A percentile compares a stretch with the other conserved stretches of the same genome.
Conservation (phyloP, 1,139 yeast genomes). For the Debaryomyces psychrophilus region DNA sequence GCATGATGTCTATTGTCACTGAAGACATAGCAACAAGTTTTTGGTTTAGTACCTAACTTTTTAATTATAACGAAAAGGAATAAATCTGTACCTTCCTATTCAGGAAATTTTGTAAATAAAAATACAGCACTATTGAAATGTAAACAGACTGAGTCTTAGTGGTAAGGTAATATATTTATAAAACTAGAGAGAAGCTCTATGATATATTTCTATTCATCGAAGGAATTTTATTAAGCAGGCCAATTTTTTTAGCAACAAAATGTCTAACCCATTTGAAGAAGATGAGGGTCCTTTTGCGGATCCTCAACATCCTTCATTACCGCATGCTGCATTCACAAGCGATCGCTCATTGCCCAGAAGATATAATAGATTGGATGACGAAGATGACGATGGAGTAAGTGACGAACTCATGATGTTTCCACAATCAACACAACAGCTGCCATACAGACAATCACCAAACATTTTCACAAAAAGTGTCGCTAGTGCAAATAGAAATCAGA, state of each 20-base stretch:
- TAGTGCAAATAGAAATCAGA: slow-evolving; percentile 19
- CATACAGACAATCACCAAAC: slow-evolving; percentile 45
- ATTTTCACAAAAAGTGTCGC: slow-evolving; percentile 57
- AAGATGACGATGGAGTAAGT: slow-evolving; percentile 24
- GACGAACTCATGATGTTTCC: slow-evolving; percentile 35
- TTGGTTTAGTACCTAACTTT: slow-evolving; percentile 8
- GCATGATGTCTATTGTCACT: not conserved
- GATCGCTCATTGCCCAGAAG: slow-evolving; percentile 45
- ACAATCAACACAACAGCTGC: slow-evolving; percentile 25
- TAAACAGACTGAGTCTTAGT: slow-evolving; percentile 7
- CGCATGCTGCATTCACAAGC: slow-evolving; percentile 46
- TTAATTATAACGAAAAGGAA: slow-evolving; percentile 11
- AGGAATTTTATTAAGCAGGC: not conserved
- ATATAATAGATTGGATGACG: slow-evolving; percentile 30
- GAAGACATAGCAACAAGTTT: not conserved
- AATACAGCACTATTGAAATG: slow-evolving; percentile 5
- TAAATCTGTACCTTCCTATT: slow-evolving; percentile 16
- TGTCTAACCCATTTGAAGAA: slow-evolving; percentile 41
- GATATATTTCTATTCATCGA: not conserved
- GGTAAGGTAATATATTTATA: not conserved
- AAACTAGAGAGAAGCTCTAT: slow-evolving; percentile 2
- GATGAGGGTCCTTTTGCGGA: slow-evolving; percentile 40
- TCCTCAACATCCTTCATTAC: slow-evolving; percentile 32
- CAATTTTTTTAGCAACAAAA: slow-evolving; percentile 11
- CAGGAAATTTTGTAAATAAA: slow-evolving; percentile 20